Percentiles rank a stretch among this genome's conserved stretches.
Evolutionary conservation across 352 stramenopile genomes (phyloP).

Genomic region (Thraustochytrium sp.): DNA sequence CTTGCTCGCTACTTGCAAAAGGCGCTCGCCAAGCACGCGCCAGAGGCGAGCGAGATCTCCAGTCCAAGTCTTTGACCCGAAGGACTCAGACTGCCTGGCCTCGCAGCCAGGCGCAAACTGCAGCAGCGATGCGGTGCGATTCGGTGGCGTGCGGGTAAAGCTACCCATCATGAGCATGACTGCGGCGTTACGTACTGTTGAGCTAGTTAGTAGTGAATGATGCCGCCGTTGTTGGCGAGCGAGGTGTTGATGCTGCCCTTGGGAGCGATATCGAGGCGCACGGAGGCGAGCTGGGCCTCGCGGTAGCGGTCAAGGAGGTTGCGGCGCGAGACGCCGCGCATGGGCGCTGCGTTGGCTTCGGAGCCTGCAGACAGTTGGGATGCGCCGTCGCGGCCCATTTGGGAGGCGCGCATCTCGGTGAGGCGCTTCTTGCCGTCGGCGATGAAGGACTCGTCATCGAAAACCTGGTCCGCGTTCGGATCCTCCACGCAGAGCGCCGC

Average conservation of each 20-base stretch:
- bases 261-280: background rate
- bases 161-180: too few relatives aligned
- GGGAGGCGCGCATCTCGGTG: background rate
- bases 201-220: background rate
- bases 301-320: conserved; percentile 10
- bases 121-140: too few relatives aligned
- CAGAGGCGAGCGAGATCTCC: too few relatives aligned
- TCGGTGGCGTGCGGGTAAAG: too few relatives aligned
- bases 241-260: conserved; percentile 11
- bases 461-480: background rate
- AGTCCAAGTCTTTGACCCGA: too few relatives aligned
- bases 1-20: too few relatives aligned
- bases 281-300: background rate
- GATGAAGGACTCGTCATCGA: conserved; percentile 7
- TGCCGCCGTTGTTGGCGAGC: conserved; percentile 30
- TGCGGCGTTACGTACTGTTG: background rate
- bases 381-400: background rate
- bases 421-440: background rate
- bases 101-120: too few relatives aligned
- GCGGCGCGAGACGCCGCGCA: background rate
- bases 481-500: background rate
- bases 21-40: too few relatives aligned
- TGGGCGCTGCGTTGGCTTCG: background rate
- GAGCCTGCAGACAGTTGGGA: background rate
- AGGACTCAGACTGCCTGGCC: too few relatives aligned